Conservation (phyloP, 805 yeast genomes). For the Candida boleticola region DNA sequence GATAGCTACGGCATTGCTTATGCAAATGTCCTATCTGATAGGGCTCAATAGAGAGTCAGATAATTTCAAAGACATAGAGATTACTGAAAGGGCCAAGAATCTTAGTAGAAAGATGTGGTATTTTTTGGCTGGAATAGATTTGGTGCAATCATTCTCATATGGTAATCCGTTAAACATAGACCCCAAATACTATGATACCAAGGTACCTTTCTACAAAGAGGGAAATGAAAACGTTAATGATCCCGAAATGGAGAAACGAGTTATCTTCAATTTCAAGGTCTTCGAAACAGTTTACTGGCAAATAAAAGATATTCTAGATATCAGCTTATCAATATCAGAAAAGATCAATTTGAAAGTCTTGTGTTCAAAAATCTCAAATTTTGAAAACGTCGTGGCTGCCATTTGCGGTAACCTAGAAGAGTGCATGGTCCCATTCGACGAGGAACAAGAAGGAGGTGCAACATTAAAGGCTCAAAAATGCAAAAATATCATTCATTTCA, state of each 20-base stretch:
- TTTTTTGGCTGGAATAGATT: constrained; percentile 26
- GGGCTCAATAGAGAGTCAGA: constrained; percentile 71
- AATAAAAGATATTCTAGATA: constrained; percentile 23
- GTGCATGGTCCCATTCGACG: constrained; percentile 13
- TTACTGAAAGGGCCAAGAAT: constrained; percentile 21
- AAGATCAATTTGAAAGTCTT: constrained; percentile 18
- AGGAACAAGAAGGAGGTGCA: constrained; percentile 15
- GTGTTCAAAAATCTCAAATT: constrained; percentile 26
- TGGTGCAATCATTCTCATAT: constrained; percentile 27
- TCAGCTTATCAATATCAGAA: constrained; percentile 18
- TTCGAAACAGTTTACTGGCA: constrained; percentile 27
- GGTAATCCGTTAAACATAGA: constrained; percentile 33
- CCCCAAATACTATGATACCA: constrained; percentile 28
- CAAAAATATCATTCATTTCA: constrained; percentile 25
- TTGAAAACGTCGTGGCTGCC: constrained; percentile 13
- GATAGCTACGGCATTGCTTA: constrained; percentile 51
- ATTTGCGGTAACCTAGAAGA: constrained; percentile 4
- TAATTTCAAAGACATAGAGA: constrained; percentile 32
- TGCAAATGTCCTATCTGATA: constrained; percentile 65
- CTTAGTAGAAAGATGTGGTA: constrained; percentile 39
- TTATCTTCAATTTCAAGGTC: constrained; percentile 28
- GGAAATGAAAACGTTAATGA: constrained; percentile 36
- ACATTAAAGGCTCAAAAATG: constrained; percentile 24
- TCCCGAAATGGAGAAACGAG: constrained; percentile 34
- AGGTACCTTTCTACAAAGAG: constrained; percentile 27